These are phyloP conservation scores for Fusarium tricinctum DNA, from an alignment of 2,329 filamentous ascomycete genomes.

Conservation along the genomic window DNA sequence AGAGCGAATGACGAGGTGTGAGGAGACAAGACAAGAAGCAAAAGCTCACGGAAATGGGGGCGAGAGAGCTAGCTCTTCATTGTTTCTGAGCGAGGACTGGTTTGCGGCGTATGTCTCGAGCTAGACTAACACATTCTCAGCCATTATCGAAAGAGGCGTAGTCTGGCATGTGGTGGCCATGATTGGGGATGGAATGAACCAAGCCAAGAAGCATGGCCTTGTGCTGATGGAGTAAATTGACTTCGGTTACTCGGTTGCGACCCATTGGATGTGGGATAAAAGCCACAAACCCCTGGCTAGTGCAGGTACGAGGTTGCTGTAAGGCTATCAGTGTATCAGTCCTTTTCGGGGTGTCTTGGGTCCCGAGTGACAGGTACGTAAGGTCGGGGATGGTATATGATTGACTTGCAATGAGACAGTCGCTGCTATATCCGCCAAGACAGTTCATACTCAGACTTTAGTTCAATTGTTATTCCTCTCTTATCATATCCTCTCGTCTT, in stretches of 20 bases:
- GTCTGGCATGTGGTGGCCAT: slow-evolving; percentile 41
- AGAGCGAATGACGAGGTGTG: slow-evolving; percentile 13
- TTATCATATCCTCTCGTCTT: background rate
- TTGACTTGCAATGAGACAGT: background rate
- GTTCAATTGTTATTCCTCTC: background rate
- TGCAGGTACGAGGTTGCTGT: slow-evolving; percentile 27
- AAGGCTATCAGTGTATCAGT: slow-evolving; percentile 22
- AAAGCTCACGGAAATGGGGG: background rate
- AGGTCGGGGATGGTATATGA: background rate
- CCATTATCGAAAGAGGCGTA: slow-evolving; percentile 25
- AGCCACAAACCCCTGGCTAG: slow-evolving; percentile 19
- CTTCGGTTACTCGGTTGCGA: slow-evolving; percentile 8
- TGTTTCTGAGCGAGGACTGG: background rate
- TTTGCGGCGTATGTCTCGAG: background rate
- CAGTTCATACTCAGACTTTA: background rate
- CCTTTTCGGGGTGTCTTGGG: background rate
- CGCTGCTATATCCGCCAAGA: background rate
- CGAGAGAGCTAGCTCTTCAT: background rate
- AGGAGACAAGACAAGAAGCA: background rate
- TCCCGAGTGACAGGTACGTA: slow-evolving; percentile 2
- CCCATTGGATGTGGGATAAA: background rate
- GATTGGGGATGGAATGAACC: slow-evolving; percentile 16
- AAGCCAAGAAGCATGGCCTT: slow-evolving; percentile 1
- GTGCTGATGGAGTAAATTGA: too few species aligned
- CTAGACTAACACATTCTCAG: slow-evolving; percentile 8